A percentile compares a stretch with the other conserved stretches of the same genome.
Evolutionary conservation across 768 basidiomycete species (phyloP).

Genomic region (Artomyces pyxidatus): DNA sequence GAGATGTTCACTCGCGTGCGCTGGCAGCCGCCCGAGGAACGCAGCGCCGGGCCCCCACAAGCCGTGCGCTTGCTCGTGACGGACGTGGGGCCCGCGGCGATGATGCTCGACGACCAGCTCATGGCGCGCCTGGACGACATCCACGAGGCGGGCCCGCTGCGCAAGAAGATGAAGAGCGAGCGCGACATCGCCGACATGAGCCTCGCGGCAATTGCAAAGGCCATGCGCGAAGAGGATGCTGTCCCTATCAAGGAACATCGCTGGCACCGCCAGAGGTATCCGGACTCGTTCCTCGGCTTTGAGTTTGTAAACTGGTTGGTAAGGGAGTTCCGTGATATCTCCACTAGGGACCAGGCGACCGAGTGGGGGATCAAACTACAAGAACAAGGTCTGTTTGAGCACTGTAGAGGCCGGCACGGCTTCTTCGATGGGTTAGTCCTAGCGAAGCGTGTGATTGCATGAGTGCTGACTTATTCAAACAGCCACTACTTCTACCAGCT

Average conservation of each 20-base stretch:
- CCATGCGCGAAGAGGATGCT: conserved; percentile 81
- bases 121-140: conserved; percentile 77
- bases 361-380: conserved; percentile 73
- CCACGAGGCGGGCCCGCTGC: conserved; percentile 62
- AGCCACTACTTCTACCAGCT: conserved; percentile 89
- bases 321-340: conserved; percentile 85
- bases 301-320: conserved; percentile 90
- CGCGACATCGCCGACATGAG: conserved; percentile 62
- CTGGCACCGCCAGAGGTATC: conserved; percentile 71
- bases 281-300: conserved; percentile 81
- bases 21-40: conserved; percentile 64
- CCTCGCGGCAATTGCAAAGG: conserved; percentile 59
- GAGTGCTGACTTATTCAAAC: conserved; percentile 2
- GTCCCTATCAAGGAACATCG: conserved; percentile 76
- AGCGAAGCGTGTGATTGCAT: not conserved
- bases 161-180: conserved; percentile 77
- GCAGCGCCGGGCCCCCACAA: conserved; percentile 33
- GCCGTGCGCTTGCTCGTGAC: conserved; percentile 78
- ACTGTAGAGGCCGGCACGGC: conserved; percentile 67
- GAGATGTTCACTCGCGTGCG: conserved; percentile 81
- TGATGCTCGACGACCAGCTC: conserved; percentile 69
- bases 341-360: conserved; percentile 68
- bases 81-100: conserved; percentile 74
- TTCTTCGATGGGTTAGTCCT: conserved; percentile 77
- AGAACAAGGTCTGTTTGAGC: conserved; percentile 81